Base-by-base conservation (phyloP, 495 filamentous ascomycete species). In the Cudoniella acicularis region DNA sequence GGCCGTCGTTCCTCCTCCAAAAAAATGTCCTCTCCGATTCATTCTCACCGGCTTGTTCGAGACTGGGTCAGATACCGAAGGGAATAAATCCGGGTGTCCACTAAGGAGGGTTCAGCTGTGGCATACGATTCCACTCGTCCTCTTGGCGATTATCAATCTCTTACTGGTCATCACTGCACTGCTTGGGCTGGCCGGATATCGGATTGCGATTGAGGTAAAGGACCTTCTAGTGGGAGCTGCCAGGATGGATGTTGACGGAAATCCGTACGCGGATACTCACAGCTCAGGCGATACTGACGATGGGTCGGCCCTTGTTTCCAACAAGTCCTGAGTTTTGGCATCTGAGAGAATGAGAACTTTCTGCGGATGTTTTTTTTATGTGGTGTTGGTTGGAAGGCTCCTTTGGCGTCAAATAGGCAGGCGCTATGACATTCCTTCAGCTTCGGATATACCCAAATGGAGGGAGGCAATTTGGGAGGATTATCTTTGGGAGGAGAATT, bases 1-100 rank as follows among this genome's bases (percentile, higher is more conserved):
- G 2, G 45, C 50, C 2, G 54, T 62, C 6, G 43, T 49, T 13
- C 45, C 52, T 11, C 51, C 63, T 6, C 36, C 22, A 20, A 49
- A 54, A 43, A 63, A 61, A 63, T 68, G 66, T 42, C 66, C 66
- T 3, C 56, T 68, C 20, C 55, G 66, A 45, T 64, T 64, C 21
- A 58, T 68, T 25, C 40, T 68, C 3, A 40, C 45, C 9, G 60
- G 60, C 1, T 22, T 68, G 52, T 48, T 67, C 17, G 64, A 64
- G 47, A 10, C 55, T 1, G 57, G 57, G 36, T 27, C 16, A 26
- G 56, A 60, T n/a, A 55, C 52, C 10, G 51, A 57, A 13, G 30
- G 59, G 24, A 65, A 61, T n/a, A 36, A 2, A 4, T n/a, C 24
- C n/a, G 59, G 56, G 10, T 68, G 66, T 54, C 66, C 66, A 2